Base-by-base conservation (phyloP, 2,329 filamentous ascomycete genomes). In the Sordariomycetes sp. region DNA sequence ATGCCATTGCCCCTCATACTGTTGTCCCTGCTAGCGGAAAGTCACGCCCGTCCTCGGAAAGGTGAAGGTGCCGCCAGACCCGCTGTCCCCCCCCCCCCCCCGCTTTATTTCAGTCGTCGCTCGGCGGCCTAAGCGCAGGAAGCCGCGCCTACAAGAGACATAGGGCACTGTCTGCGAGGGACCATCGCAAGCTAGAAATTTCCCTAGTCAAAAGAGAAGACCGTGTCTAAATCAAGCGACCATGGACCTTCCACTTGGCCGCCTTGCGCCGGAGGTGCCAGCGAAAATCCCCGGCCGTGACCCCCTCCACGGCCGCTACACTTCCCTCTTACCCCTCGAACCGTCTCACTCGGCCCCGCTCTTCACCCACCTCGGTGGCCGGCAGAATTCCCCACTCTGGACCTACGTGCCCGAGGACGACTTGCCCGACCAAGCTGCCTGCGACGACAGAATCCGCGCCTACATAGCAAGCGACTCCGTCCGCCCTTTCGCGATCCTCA, bases 401-500 rank as follows among this genome's bases (percentile, higher is more conserved):
- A 70, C 68, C 0, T 72, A 72, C 28, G 64, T 74, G 63, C 60
- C 69, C 16, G 59, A 59, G 1, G 63, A 62, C 0, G 68, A 66
- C 0, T 69, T 65, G 10, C 53, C 62, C 6, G 61, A 62, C 1
- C 52, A 59, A 14, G 35, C 60, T 0, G 43, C 64, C 2, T 70
- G 66, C 61, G 61, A 62, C 20, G 34, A 59, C 2, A 18, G 16
- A 14, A 0, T 48, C 58, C 0, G 59, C 69, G 7, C 43, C 57
- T 71, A 65, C 63, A 61, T 61, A 37, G 60, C 53, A 3, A 69
- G 68, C 0, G 57, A 63, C 1, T 72, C 77, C 59, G 69, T 71
- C 0, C 64, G 74, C 12, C 37, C 37, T 63, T 82, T 73, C 62
- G 70, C 74, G 12, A 71, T 81, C 25, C 65, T 77, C 18, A 72